A percentile compares a stretch with the other conserved stretches of the same genome.
Evolutionary conservation across 768 basidiomycete species (phyloP).

Genomic region (Lactifluus subvellereus): DNA sequence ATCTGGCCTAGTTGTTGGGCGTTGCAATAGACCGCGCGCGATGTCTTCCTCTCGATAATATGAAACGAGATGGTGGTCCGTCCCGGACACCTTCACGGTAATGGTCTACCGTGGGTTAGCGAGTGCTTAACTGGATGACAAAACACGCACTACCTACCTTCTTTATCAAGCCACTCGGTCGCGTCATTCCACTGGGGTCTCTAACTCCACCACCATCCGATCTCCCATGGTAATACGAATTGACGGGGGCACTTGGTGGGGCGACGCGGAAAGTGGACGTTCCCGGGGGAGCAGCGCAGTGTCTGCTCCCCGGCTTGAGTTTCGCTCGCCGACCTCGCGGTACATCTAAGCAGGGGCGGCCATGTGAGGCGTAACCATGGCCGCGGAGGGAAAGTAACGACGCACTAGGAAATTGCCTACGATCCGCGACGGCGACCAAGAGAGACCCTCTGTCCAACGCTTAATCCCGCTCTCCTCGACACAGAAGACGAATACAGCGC

Average conservation of each 20-base stretch:
- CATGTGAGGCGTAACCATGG: constrained; percentile 6
- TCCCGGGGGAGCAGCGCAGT: constrained; percentile 13
- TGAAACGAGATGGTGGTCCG: constrained; percentile 76
- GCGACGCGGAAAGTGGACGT: constrained; percentile 22
- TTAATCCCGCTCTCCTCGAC: constrained; percentile 87
- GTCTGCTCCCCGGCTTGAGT: constrained; percentile 27
- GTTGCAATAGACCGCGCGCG: constrained; percentile 57
- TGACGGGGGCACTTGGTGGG: constrained; percentile 12
- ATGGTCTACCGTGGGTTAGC: constrained; percentile 53
- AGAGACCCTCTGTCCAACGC: constrained; percentile 73
- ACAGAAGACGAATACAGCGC: constrained; percentile 82
- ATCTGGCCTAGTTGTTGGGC: constrained; percentile 64
- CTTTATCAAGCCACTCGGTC: constrained; percentile 64
- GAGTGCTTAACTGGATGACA: not conserved
- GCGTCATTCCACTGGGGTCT: constrained; percentile 12
- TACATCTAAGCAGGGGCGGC: constrained; percentile 50
- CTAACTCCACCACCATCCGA: constrained; percentile 24
- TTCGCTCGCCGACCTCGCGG: constrained; percentile 69
- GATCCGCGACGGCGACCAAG: constrained; percentile 83
- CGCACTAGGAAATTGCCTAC: constrained; percentile 79
- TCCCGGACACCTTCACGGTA: constrained; percentile 72
- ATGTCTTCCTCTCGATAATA: constrained; percentile 83
- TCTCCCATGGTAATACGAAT: constrained; percentile 17
- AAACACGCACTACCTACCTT: constrained; percentile 54
- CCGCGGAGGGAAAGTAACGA: constrained; percentile 2